Evolutionary conservation across 306 rosid species (phyloP).

Genomic region (Acmispon strigosus): DNA sequence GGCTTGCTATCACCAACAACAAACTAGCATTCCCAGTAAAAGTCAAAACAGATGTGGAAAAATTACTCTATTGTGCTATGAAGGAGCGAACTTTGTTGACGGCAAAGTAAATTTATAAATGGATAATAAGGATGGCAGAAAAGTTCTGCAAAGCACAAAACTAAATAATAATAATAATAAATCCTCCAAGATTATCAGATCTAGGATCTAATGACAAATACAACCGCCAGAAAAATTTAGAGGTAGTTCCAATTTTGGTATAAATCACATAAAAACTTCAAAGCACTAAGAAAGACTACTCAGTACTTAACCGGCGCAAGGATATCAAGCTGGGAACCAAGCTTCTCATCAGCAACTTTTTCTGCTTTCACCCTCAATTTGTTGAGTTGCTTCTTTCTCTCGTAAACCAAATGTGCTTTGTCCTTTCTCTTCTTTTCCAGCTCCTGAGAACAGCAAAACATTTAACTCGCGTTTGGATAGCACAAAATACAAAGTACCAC

Average conservation of each 20-base stretch:
- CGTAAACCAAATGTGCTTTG: not conserved
- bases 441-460: not conserved
- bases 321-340: not conserved
- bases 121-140: not conserved
- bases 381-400: not conserved
- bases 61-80: no score
- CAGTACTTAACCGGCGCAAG: not conserved
- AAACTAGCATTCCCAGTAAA: no score
- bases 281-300: not conserved
- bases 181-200: not conserved
- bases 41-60: no score
- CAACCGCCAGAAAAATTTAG: constrained; percentile 20
- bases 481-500: no score
- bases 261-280: not conserved
- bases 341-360: not conserved
- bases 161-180: not conserved
- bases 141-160: not conserved
- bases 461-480: not conserved
- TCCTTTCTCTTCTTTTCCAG: constrained; percentile 9
- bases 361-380: not conserved
- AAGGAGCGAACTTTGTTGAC: no score
- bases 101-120: no score
- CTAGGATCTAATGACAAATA: not conserved
- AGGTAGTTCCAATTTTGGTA: not conserved
- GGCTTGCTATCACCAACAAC: no score